These are phyloP conservation scores for Durotheca rogersii DNA, from an alignment of 495 filamentous ascomycete genomes.

Conservation along the genomic window DNA sequence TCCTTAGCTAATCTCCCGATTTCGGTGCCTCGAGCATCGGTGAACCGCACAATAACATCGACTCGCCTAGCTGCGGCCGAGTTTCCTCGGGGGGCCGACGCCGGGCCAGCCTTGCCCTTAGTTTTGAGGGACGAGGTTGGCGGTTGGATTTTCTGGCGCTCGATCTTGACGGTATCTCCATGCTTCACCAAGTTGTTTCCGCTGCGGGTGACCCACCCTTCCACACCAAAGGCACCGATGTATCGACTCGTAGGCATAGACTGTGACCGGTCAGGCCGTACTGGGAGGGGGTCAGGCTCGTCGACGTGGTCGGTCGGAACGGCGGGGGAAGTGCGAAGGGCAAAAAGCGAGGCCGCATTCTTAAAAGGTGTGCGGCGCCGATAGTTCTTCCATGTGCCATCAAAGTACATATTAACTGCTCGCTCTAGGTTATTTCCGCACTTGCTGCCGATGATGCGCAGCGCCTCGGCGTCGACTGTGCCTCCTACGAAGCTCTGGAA, in stretches of 20 bases:
- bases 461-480: slow-evolving; percentile 52
- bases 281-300: slow-evolving; percentile 1
- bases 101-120: slow-evolving; percentile 40
- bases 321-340: neutral
- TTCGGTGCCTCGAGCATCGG: slow-evolving; percentile 74
- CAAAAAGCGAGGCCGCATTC: slow-evolving; percentile 8
- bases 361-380: slow-evolving; percentile 10
- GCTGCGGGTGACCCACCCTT: slow-evolving; percentile 88
- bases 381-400: slow-evolving; percentile 81
- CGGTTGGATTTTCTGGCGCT: slow-evolving; percentile 73
- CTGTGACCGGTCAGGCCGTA: slow-evolving; percentile 11
- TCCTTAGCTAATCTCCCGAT: slow-evolving; percentile 88
- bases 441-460: slow-evolving; percentile 56
- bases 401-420: slow-evolving; percentile 84
- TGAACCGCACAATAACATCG: slow-evolving; percentile 94
- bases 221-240: slow-evolving; percentile 87
- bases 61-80: slow-evolving; percentile 55
- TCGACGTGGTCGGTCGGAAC: slow-evolving; percentile 12
- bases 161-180: slow-evolving; percentile 78
- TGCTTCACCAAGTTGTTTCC: slow-evolving; percentile 71
- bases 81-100: slow-evolving; percentile 37
- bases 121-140: slow-evolving; percentile 54
- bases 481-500: slow-evolving; percentile 74
- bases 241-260: slow-evolving; percentile 69
- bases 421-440: slow-evolving; percentile 63